These are phyloP conservation scores for Musa itinerans DNA, from an alignment of 176 grass and related monocot species.

Conservation along the genomic window DNA sequence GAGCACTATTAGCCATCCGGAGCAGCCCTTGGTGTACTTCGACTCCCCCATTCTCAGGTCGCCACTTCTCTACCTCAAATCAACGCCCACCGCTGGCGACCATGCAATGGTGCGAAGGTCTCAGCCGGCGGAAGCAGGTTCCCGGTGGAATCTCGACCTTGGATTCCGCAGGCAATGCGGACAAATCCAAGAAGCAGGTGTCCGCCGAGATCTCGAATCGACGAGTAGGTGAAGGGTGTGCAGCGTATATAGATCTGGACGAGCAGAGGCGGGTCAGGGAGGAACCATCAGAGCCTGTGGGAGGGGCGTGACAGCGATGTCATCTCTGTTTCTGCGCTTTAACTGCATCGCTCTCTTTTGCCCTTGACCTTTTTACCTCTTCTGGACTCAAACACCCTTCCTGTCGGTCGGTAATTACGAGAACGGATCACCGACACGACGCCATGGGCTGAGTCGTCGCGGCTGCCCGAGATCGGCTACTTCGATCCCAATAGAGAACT, in stretches of 20 bases:
- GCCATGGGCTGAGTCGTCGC: no score
- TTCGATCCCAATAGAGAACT: no score
- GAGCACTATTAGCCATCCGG: slow-evolving; percentile 79
- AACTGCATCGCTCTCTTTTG: not conserved
- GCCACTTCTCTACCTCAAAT: not conserved
- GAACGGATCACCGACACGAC: not conserved
- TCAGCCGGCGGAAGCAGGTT: not conserved
- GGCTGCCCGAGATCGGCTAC: no score
- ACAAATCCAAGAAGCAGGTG: not conserved
- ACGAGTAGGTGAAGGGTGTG: not conserved
- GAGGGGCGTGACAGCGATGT: not conserved
- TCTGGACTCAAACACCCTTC: not conserved
- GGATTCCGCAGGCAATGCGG: slow-evolving; percentile 13
- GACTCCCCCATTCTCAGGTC: slow-evolving; percentile 34
- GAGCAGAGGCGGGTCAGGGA: not conserved
- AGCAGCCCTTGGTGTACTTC: slow-evolving; percentile 56
- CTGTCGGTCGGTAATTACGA: not conserved
- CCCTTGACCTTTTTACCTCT: not conserved
- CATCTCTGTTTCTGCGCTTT: not conserved
- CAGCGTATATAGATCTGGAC: not conserved
- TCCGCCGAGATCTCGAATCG: not conserved
- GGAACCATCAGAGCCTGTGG: not conserved
- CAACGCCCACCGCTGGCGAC: not conserved
- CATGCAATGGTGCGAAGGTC: not conserved
- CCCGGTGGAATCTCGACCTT: no score